phyloP scores from a whole-genome alignment of 2,329 filamentous ascomycete species.

The Xylaria sp. region DNA sequence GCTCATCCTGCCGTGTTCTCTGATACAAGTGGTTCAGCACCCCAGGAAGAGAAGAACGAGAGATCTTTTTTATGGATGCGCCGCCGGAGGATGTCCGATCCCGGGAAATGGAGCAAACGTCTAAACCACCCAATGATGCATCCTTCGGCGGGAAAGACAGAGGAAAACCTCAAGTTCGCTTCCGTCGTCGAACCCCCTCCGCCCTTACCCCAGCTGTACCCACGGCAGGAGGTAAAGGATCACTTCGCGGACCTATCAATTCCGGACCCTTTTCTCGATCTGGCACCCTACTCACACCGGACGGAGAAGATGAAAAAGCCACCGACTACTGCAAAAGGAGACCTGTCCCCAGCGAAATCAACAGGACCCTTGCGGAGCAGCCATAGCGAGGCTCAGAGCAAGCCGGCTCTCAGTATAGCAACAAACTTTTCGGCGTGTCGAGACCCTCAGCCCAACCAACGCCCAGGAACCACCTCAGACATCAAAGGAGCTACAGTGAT shows the following conservation, averaged over 20 bases:
- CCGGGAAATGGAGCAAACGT: constrained; percentile 38
- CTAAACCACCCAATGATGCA: constrained; percentile 29
- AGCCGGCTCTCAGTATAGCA: constrained; percentile 19
- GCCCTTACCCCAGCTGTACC: constrained; percentile 4
- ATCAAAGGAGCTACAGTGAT: constrained; percentile 51
- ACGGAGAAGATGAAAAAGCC: not conserved
- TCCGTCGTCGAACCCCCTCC: constrained; percentile 27
- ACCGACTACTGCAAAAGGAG: not conserved
- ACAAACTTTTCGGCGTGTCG: constrained; percentile 25
- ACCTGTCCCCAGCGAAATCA: not conserved
- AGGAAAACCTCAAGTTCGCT: constrained; percentile 35
- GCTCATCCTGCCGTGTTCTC: constrained; percentile 28
- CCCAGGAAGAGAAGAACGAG: constrained; percentile 37
- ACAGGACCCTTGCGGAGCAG: constrained; percentile 2
- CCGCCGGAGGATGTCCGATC: constrained; percentile 44
- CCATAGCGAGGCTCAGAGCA: constrained; percentile 23
- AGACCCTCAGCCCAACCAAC: constrained; percentile 23
- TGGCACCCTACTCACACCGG: constrained; percentile 35
- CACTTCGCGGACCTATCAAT: constrained; percentile 46
- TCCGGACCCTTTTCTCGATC: constrained; percentile 45
- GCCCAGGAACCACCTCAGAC: constrained; percentile 21
- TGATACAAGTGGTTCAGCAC: constrained; percentile 21
- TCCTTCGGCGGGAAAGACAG: constrained; percentile 37
- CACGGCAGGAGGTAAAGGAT: constrained; percentile 29
- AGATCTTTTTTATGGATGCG: constrained; percentile 51